A percentile compares a stretch with the other conserved stretches of the same genome.
Conservation (phyloP, 2,329 filamentous ascomycete genomes). For the Ceratocystis destructans region DNA sequence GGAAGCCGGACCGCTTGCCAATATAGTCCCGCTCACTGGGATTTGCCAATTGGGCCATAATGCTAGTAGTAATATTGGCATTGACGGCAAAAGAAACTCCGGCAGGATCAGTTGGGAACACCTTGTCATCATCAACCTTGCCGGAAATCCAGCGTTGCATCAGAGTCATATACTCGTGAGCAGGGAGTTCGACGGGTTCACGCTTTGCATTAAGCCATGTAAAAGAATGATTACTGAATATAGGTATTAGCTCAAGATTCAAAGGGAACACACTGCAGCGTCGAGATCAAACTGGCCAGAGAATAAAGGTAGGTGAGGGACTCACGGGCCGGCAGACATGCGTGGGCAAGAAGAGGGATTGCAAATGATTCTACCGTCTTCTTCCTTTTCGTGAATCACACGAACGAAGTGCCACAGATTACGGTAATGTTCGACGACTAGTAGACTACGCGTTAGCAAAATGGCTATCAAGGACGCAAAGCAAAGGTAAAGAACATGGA, state of each 20-base stretch:
- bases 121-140: constrained; percentile 78
- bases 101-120: constrained; percentile 78
- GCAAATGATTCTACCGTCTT: constrained; percentile 65
- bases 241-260: not conserved
- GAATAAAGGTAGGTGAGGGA: constrained; percentile 23
- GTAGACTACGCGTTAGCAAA: constrained; percentile 14
- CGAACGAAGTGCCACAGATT: constrained; percentile 80
- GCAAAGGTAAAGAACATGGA: not conserved
- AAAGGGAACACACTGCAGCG: not conserved
- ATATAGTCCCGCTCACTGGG: constrained; percentile 59
- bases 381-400: constrained; percentile 75
- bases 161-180: constrained; percentile 83
- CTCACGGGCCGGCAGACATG: constrained; percentile 89
- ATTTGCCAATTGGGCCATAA: constrained; percentile 49
- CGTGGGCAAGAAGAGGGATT: constrained; percentile 72
- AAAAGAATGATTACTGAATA: constrained; percentile 68
- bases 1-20: constrained; percentile 86
- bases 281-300: too few species aligned
- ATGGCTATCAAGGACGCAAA: not conserved
- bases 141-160: constrained; percentile 96
- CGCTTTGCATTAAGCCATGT: constrained; percentile 87
- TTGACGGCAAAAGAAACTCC: constrained; percentile 53
- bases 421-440: constrained; percentile 86
- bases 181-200: constrained; percentile 81
- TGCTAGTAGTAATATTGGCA: constrained; percentile 42